Base-by-base conservation (phyloP, 441 rosid genomes). In the Syzygium syzygioides region DNA sequence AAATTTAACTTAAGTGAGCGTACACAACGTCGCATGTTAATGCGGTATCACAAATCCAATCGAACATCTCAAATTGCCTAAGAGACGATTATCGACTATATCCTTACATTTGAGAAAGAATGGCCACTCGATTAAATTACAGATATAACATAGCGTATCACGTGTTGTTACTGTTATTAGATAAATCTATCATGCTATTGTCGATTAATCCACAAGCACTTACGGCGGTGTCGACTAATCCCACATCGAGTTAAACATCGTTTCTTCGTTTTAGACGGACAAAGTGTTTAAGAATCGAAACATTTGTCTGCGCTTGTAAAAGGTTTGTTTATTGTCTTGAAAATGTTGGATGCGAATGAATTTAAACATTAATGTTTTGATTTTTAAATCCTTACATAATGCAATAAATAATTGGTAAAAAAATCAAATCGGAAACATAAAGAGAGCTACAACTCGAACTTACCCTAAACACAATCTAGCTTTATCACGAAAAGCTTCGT, bases 1-100 rank as follows among this genome's bases (percentile, higher is more conserved):
- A 6, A n/a, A n/a, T 59, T 1, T 12, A 59, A 14, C 1, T 13
- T 60, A 13, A 28, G 66, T 60, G 10, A 10, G 14, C 3, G 9
- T 3, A 28, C 8, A 60, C 0, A 13, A 0, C 4, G 2, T 57
- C 14, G 2, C 7, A 60, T 60, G 66, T 59, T 5, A 59, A 59
- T 12, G 8, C 28, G 64, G 11, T 1, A 26, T 26, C 64, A 59
- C 2, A 59, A 59, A 59, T 26, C 64, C n/a, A 59, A 59, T 12
- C 2, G 1, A 26, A 4, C 64, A 26, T 26, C 15, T 0, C 2
- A 14, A 6, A 59, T 1, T 12, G 26, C 2, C 26, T 0, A 10
- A 57, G 11, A 59, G 7, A 59, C n/a, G 7, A 59, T 12, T 5
- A 2, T 59, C 2, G 15, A 59, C 25, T 12, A 4, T 59, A 12